These are phyloP conservation scores for Sideroxylon spinosum DNA, from an alignment of 179 eudicot species.

Conservation along the genomic window DNA sequence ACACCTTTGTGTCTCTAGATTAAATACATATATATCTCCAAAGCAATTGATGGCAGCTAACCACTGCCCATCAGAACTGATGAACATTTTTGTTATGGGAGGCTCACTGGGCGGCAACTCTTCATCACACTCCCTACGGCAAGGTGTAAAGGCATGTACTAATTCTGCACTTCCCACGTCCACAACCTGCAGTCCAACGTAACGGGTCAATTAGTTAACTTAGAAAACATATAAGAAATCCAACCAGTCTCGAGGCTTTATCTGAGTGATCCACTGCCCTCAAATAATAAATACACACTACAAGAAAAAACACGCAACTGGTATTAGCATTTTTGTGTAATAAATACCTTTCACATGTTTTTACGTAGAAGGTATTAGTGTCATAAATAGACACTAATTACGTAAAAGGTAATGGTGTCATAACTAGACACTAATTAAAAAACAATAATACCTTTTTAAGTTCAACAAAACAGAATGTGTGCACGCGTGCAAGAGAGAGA, in stretches of 20 bases:
- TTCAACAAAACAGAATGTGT: not conserved
- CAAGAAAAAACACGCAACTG: too few relatives aligned
- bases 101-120: conserved; percentile 65
- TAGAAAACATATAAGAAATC: too few relatives aligned
- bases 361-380: too few relatives aligned
- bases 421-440: too few relatives aligned
- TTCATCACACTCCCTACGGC: conserved; percentile 50
- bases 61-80: conserved; percentile 93
- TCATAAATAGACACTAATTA: too few relatives aligned
- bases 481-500: too few relatives aligned
- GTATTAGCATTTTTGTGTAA: too few relatives aligned
- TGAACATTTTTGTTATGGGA: conserved; percentile 78
- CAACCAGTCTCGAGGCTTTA: not conserved
- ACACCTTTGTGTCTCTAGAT: conserved; percentile 76
- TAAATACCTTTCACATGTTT: too few relatives aligned
- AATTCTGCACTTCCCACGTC: conserved; percentile 47
- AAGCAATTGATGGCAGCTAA: conserved; percentile 87
- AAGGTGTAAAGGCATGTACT: conserved; percentile 65
- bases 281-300: not conserved
- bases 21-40: conserved; percentile 84
- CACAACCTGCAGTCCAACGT: conserved; percentile 49
- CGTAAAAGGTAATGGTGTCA: too few relatives aligned
- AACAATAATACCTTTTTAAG: not conserved
- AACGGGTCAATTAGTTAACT: not conserved
- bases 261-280: not conserved